Conservation (phyloP, 1,284 basidiomycete genomes). For the Cutaneotrichosporon cutaneum region DNA sequence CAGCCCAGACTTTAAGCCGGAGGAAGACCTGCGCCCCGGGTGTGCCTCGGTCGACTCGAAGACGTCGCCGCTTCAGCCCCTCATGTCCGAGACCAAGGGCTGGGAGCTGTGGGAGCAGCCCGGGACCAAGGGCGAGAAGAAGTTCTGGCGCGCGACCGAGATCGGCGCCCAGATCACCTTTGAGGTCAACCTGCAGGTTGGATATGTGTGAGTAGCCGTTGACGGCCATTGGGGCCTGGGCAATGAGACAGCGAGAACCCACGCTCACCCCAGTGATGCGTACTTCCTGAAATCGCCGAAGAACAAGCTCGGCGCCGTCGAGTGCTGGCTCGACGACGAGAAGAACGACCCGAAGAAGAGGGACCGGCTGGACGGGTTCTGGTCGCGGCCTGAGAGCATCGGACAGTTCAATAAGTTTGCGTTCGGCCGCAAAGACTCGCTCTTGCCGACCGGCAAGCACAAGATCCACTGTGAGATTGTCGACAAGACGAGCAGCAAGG, state of each 20-base stretch:
- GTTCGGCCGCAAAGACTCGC: not conserved
- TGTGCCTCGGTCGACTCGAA: slow-evolving; percentile 7
- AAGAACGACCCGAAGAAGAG: slow-evolving; percentile 18
- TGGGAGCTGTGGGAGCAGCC: slow-evolving; percentile 5
- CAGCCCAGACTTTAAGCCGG: slow-evolving; percentile 1
- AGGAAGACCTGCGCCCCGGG: not conserved
- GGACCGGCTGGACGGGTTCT: slow-evolving; percentile 40
- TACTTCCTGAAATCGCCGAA: slow-evolving; percentile 42
- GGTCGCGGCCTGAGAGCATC: slow-evolving; percentile 20
- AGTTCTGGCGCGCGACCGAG: slow-evolving; percentile 21
- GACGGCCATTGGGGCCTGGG: no score
- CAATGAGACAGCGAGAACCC: no score
- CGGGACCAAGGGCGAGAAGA: slow-evolving; percentile 7
- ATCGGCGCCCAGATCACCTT: slow-evolving; percentile 40
- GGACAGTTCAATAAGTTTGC: slow-evolving; percentile 8
- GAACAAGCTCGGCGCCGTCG: slow-evolving; percentile 44
- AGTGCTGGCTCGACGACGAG: slow-evolving; percentile 46
- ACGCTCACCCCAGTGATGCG: slow-evolving; percentile 31
- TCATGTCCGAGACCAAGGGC: slow-evolving; percentile 4
- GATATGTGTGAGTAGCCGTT: slow-evolving; percentile 31
- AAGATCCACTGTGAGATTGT: slow-evolving; percentile 11
- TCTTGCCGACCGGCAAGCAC: slow-evolving; percentile 3
- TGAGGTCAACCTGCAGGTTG: slow-evolving; percentile 39
- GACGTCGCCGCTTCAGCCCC: slow-evolving; percentile 1
- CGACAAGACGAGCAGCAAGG: not conserved